A percentile compares a stretch with the other conserved stretches of the same genome.
These are phyloP conservation scores for Xerophyta viscosa DNA, from an alignment of 106 monocot genomes.

Conservation along the genomic window DNA sequence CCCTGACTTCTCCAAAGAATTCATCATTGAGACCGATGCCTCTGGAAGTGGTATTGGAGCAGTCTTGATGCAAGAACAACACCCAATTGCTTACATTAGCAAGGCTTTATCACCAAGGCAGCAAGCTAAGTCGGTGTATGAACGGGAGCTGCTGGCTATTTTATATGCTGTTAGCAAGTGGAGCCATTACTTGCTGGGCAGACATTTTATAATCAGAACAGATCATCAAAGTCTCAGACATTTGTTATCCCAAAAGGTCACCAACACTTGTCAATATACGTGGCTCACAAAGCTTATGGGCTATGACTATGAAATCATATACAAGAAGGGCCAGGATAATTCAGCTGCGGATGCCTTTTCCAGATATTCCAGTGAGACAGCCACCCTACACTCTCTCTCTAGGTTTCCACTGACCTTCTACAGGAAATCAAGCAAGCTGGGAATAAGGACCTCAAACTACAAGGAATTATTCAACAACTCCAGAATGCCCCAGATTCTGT, in stretches of 20 bases:
- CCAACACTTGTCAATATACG: background rate
- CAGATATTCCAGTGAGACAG: background rate
- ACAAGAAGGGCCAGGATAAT: background rate
- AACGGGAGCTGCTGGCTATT: background rate
- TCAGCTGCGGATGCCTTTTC: slow-evolving; percentile 5
- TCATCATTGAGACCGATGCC: slow-evolving; percentile 2
- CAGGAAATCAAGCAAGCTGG: no score
- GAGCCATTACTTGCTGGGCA: background rate
- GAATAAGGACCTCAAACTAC: background rate
- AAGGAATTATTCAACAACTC: no score
- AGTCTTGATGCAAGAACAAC: background rate
- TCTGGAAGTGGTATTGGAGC: background rate
- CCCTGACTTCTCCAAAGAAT: background rate
- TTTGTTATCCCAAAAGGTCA: background rate
- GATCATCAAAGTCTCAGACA: slow-evolving; percentile 11
- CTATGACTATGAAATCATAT: slow-evolving; percentile 1
- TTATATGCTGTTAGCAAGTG: background rate
- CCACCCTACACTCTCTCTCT: background rate
- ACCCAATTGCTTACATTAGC: slow-evolving; percentile 5
- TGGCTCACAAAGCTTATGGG: slow-evolving; percentile 5
- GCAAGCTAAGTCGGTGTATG: background rate
- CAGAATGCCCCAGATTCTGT: no score
- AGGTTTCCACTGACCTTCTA: no score
- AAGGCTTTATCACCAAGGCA: background rate
- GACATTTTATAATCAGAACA: background rate